Evolutionary conservation across 1,284 basidiomycete species (phyloP).

Genomic region (Papiliotrema flavescens): DNA sequence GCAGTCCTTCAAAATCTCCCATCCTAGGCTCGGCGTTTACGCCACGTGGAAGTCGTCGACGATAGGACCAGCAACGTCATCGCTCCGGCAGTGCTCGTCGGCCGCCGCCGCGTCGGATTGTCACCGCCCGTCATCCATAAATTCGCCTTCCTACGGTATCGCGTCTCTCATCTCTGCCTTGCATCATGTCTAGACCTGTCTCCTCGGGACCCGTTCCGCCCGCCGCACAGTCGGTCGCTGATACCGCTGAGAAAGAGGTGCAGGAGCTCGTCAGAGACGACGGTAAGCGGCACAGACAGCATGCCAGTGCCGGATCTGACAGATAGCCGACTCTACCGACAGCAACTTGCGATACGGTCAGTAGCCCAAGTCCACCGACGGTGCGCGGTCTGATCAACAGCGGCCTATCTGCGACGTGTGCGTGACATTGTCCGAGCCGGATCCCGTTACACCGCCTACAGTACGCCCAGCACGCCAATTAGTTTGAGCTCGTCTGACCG

Average conservation of each 20-base stretch:
- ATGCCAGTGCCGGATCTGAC: not conserved
- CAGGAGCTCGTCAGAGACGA: constrained; percentile 28
- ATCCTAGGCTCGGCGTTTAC: no score
- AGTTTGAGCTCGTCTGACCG: constrained; percentile 15
- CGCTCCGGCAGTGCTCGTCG: no score
- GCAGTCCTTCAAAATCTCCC: no score
- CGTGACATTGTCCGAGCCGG: constrained; percentile 70
- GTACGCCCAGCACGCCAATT: constrained; percentile 50
- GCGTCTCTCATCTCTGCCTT: no score
- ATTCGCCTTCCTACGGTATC: no score
- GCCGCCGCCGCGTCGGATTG: no score
- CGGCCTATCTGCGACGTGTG: constrained; percentile 74
- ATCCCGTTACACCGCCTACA: constrained; percentile 74
- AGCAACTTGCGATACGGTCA: constrained; percentile 46
- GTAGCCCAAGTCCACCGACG: constrained; percentile 2
- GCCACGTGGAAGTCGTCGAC: no score
- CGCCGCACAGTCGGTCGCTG: not conserved
- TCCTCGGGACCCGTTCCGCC: not conserved
- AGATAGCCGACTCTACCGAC: constrained; percentile 47
- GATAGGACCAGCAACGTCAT: no score
- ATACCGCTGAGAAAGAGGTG: constrained; percentile 2
- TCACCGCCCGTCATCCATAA: no score
- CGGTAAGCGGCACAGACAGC: constrained; percentile 12
- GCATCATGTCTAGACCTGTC: not conserved
- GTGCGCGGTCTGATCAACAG: constrained; percentile 50